Conservation (phyloP, 1,284 basidiomycete species). For the Tetrapyrgos nigripes region DNA sequence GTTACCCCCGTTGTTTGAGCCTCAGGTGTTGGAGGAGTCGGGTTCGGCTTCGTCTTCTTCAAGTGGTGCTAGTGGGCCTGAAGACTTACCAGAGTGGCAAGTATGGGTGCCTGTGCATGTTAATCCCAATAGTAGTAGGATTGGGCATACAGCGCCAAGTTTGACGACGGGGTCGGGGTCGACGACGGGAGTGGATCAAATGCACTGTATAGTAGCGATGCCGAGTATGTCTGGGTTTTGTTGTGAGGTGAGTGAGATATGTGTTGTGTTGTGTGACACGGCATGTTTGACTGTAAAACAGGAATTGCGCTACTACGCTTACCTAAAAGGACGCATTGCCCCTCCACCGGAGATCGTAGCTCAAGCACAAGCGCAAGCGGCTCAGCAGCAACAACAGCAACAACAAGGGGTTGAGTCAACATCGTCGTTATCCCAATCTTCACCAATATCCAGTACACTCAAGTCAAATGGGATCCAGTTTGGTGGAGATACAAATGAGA, state of each 20-base stretch:
- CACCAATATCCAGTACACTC: too few relatives aligned
- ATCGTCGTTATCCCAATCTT: neutral
- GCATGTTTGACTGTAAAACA: neutral
- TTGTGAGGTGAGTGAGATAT: conserved; percentile 10
- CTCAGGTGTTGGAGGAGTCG: conserved; percentile 23
- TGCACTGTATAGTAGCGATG: conserved; percentile 17
- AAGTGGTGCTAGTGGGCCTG: neutral
- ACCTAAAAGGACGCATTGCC: conserved; percentile 10
- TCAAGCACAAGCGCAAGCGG: neutral
- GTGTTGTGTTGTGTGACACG: neutral
- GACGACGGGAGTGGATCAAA: neutral
- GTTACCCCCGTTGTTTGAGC: conserved; percentile 53
- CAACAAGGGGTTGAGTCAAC: neutral
- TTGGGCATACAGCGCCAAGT: too few relatives aligned
- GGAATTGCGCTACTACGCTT: conserved; percentile 16
- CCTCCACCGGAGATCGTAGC: conserved; percentile 7
- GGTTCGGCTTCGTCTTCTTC: neutral
- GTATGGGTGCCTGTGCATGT: neutral
- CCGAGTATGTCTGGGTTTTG: conserved; percentile 6
- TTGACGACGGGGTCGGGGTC: neutral
- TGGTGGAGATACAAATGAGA: conserved; percentile 14
- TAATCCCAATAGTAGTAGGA: too few relatives aligned
- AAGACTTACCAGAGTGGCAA: conserved; percentile 16
- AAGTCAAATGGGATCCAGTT: conserved; percentile 9
- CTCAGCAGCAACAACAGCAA: neutral